Evolutionary conservation across 2,329 filamentous ascomycete genomes (phyloP).

Genomic region (Botrytis elliptica): DNA sequence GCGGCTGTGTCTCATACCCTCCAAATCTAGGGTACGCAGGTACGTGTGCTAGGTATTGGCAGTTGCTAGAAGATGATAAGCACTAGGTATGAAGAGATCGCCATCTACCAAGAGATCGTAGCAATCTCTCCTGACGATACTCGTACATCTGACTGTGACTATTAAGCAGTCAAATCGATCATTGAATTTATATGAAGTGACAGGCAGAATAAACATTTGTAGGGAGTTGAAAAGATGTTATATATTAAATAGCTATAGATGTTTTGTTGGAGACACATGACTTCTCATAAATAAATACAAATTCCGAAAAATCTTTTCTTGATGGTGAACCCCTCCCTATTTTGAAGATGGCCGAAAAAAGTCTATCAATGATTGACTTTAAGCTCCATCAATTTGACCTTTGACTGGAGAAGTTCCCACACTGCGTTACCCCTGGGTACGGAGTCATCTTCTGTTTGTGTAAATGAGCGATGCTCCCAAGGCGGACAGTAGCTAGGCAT

Average conservation of each 20-base stretch:
- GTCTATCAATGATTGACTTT: not conserved
- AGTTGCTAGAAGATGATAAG: not conserved
- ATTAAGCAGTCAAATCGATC: not conserved
- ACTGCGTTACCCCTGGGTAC: not conserved
- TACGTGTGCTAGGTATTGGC: not conserved
- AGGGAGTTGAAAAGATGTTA: not conserved
- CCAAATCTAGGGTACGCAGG: not conserved
- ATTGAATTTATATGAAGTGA: not conserved
- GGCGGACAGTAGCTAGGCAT: not conserved
- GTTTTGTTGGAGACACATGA: not conserved
- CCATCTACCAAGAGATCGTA: not conserved
- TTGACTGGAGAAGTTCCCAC: constrained; percentile 10
- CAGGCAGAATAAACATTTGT: not conserved
- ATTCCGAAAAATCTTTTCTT: not conserved
- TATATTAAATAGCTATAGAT: not conserved
- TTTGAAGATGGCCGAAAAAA: not conserved
- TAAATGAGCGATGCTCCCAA: not conserved
- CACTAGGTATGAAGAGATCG: not conserved
- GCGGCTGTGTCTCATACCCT: not conserved
- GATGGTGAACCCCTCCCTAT: no score
- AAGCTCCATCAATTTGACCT: constrained; percentile 17
- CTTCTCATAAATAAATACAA: not conserved
- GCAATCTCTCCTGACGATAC: not conserved
- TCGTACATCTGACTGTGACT: not conserved
- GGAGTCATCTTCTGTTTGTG: not conserved